These are phyloP conservation scores for Syncephalastrum sp. DNA, from an alignment of 371 early-diverging fungal species.

Conservation along the genomic window DNA sequence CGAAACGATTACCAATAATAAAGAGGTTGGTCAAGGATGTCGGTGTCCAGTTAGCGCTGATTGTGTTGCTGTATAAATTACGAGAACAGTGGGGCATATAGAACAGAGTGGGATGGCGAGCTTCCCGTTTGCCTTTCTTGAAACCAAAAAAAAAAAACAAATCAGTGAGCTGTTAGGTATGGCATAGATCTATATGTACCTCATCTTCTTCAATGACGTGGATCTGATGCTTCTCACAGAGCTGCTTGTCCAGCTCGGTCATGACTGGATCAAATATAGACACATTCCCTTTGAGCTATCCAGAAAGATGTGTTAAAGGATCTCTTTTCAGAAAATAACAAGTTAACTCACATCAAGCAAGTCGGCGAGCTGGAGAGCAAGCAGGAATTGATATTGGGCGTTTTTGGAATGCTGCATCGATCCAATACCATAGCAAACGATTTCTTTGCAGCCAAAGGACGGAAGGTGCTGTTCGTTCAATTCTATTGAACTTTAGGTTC, in stretches of 20 bases:
- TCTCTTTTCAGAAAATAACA: no score
- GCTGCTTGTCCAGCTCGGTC: slow-evolving; percentile 53
- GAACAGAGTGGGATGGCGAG: slow-evolving; percentile 46
- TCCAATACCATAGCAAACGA: slow-evolving; percentile 69
- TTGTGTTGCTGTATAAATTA: slow-evolving; percentile 59
- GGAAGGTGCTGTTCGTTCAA: slow-evolving; percentile 24
- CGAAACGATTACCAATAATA: slow-evolving; percentile 58
- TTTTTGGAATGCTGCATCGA: slow-evolving; percentile 55
- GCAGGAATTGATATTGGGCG: slow-evolving; percentile 60
- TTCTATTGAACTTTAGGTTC: slow-evolving; percentile 10
- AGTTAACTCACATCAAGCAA: slow-evolving; percentile 40
- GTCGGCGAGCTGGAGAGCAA: slow-evolving; percentile 49
- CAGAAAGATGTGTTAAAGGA: no score
- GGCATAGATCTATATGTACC: slow-evolving; percentile 20
- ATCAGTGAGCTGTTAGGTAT: background rate
- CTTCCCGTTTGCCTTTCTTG: slow-evolving; percentile 25
- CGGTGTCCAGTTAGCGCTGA: slow-evolving; percentile 58
- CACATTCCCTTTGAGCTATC: slow-evolving; percentile 43
- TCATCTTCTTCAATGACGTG: slow-evolving; percentile 48
- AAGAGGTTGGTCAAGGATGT: slow-evolving; percentile 31
- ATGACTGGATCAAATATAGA: slow-evolving; percentile 67
- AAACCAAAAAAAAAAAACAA: background rate
- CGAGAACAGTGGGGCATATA: slow-evolving; percentile 79
- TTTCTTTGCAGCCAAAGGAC: slow-evolving; percentile 26
- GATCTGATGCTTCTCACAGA: slow-evolving; percentile 36